Percentiles rank a stretch among this genome's conserved stretches.
Conservation (phyloP, 2,329 filamentous ascomycete species). For the Fonsecaea erecta region DNA sequence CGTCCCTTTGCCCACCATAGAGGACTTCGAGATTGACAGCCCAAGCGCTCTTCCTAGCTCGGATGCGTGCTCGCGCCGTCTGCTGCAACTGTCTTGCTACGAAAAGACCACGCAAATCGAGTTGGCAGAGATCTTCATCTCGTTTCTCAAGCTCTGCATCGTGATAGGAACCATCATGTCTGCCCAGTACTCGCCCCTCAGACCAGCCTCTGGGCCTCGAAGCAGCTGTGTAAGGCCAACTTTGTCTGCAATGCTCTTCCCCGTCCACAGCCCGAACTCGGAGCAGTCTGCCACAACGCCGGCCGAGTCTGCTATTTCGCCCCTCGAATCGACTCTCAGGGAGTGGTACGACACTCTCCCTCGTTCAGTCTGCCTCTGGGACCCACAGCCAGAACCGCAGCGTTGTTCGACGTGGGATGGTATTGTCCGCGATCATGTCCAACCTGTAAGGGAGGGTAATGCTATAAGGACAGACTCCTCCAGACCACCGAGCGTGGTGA, state of each 20-base stretch:
- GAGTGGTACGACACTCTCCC: conserved; percentile 15
- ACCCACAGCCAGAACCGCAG: not conserved
- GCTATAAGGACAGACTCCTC: not conserved
- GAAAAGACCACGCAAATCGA: not conserved
- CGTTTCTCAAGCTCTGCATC: conserved; percentile 20
- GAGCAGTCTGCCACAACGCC: not conserved
- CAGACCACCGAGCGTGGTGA: conserved; percentile 7
- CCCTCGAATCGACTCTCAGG: conserved; percentile 5
- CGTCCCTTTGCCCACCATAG: conserved; percentile 7
- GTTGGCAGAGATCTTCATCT: conserved; percentile 21
- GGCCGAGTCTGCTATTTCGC: not conserved
- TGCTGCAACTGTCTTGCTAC: not conserved
- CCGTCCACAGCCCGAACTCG: conserved; percentile 5
- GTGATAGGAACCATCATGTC: conserved; percentile 21
- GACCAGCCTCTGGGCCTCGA: not conserved
- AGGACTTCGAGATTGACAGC: conserved; percentile 19
- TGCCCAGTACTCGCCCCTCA: conserved; percentile 18
- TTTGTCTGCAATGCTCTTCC: conserved; percentile 10
- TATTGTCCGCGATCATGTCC: not conserved
- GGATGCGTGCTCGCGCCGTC: not conserved
- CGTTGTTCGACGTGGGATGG: not conserved
- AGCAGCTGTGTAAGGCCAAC: not conserved
- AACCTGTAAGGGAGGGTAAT: not conserved
- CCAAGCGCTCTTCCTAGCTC: not conserved
- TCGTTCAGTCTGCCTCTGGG: not conserved